A percentile compares a stretch with the other conserved stretches of the same genome.
Evolutionary conservation across 345 rosid genomes (phyloP).

Genomic region (Ailanthus altissimus): DNA sequence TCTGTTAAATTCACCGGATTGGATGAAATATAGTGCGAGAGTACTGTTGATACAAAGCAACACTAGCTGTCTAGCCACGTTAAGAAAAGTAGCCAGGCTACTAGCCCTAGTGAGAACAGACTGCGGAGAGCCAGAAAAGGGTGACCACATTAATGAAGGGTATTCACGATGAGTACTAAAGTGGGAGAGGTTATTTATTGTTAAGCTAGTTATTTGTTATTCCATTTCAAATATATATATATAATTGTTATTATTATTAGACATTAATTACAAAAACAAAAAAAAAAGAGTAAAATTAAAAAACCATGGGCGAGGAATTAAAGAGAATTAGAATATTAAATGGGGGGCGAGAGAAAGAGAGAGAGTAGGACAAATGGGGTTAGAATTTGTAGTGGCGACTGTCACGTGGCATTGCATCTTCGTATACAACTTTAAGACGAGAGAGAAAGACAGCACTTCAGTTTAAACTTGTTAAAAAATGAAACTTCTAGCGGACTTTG

Average conservation of each 20-base stretch:
- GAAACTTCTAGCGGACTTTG: slow-evolving; percentile 26
- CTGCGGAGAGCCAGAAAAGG: too few relatives aligned
- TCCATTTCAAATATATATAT: too few relatives aligned
- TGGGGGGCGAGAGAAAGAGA: not conserved
- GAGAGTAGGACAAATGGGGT: slow-evolving; percentile 10
- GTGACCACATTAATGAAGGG: slow-evolving; percentile 9
- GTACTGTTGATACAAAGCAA: too few relatives aligned
- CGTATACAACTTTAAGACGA: slow-evolving; percentile 20
- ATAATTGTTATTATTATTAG: too few relatives aligned
- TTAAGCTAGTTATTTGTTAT: not conserved
- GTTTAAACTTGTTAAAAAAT: too few relatives aligned
- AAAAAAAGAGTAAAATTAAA: not conserved
- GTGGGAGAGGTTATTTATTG: slow-evolving; percentile 4
- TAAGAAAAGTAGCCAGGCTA: too few relatives aligned
- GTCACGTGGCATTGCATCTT: slow-evolving; percentile 49
- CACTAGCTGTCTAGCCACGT: too few relatives aligned
- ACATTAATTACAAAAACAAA: not conserved
- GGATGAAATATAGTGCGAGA: not conserved
- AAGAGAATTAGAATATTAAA: not conserved
- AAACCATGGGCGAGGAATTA: not conserved
- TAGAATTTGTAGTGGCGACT: slow-evolving; percentile 20
- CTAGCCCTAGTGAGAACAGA: not conserved
- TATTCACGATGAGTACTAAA: not conserved
- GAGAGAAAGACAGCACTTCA: not conserved
- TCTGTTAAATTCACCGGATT: not conserved